These are phyloP conservation scores for Jimgerdemannia lactiflua DNA, from an alignment of 192 early-diverging fungal genomes.

Conservation along the genomic window DNA sequence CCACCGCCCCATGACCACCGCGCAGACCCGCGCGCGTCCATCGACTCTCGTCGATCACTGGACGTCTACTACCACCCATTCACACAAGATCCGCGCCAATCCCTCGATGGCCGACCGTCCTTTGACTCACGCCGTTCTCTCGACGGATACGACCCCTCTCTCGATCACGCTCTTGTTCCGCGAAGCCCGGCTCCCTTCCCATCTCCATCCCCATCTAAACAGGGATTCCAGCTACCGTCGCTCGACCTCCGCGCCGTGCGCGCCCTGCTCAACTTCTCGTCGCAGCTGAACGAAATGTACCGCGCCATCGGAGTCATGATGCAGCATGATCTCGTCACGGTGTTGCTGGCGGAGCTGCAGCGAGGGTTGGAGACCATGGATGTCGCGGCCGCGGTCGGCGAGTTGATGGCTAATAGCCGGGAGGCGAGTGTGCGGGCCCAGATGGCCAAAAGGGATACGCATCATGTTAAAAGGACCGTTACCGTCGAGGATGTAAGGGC, in stretches of 20 bases:
- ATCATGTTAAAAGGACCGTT: neutral
- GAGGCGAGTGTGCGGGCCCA: neutral
- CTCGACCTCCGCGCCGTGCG: constrained; percentile 62
- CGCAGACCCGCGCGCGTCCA: constrained; percentile 11
- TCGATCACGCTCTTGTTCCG: neutral
- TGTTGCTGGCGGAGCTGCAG: constrained; percentile 63
- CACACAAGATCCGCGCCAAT: constrained; percentile 21
- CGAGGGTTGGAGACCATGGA: constrained; percentile 50
- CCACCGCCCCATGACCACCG: constrained; percentile 34
- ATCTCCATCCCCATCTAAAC: no score
- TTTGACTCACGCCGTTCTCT: constrained; percentile 1
- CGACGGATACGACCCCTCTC: constrained; percentile 7
- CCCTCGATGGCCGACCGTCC: no score
- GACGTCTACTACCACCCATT: constrained; percentile 41
- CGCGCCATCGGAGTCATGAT: constrained; percentile 67
- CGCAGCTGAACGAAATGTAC: constrained; percentile 63
- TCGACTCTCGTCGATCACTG: constrained; percentile 17
- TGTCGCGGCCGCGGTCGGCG: constrained; percentile 11
- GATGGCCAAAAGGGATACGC: neutral
- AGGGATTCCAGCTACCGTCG: constrained; percentile 15
- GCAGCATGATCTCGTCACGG: constrained; percentile 67
- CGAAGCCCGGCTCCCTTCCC: neutral
- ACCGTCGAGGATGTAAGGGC: neutral
- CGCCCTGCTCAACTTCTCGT: constrained; percentile 54
- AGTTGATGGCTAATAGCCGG: neutral